Percentiles rank a stretch among this genome's conserved stretches.
Conservation (phyloP, 495 filamentous ascomycete genomes). For the Thermothielavioides terrestris region DNA sequence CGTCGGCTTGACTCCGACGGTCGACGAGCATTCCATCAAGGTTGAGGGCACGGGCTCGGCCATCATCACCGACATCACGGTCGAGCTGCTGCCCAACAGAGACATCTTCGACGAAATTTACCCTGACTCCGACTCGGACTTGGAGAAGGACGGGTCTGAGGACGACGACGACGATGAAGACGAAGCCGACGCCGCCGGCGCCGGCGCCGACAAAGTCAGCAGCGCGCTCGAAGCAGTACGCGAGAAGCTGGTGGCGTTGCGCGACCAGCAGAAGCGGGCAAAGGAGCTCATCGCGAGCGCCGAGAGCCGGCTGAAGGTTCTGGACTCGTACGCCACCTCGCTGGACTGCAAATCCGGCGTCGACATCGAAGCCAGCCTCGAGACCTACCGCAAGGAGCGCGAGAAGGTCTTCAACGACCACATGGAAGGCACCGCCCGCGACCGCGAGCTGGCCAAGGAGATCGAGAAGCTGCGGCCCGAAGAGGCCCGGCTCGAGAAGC, state of each 20-base stretch:
- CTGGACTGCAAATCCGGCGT: constrained; percentile 25
- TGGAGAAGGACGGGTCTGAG: constrained; percentile 25
- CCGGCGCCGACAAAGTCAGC: constrained; percentile 18
- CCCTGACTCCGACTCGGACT: constrained; percentile 38
- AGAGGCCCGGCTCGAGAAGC: constrained; percentile 20
- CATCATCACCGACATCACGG: constrained; percentile 57
- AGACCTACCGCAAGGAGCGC: constrained; percentile 42
- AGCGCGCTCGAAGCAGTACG: constrained; percentile 19
- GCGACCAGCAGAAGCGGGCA: constrained; percentile 21
- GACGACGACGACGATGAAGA: constrained; percentile 25
- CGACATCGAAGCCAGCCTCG: constrained; percentile 28
- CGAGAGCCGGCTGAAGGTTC: constrained; percentile 32
- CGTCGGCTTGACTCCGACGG: constrained; percentile 53
- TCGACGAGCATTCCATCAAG: constrained; percentile 60
- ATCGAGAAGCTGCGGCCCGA: constrained; percentile 27
- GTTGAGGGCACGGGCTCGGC: constrained; percentile 57
- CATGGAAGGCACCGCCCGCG: constrained; percentile 21
- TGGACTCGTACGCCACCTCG: constrained; percentile 37
- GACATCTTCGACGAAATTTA: constrained; percentile 52
- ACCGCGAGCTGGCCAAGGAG: constrained; percentile 32
- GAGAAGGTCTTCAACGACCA: constrained; percentile 38
- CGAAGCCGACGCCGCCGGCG: constrained; percentile 21
- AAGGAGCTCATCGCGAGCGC: constrained; percentile 30
- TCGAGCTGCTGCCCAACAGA: constrained; percentile 52
- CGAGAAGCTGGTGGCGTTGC: constrained; percentile 19